phyloP scores from a whole-genome alignment of 2,329 filamentous ascomycete genomes.

The Colletotrichum tanaceti region DNA sequence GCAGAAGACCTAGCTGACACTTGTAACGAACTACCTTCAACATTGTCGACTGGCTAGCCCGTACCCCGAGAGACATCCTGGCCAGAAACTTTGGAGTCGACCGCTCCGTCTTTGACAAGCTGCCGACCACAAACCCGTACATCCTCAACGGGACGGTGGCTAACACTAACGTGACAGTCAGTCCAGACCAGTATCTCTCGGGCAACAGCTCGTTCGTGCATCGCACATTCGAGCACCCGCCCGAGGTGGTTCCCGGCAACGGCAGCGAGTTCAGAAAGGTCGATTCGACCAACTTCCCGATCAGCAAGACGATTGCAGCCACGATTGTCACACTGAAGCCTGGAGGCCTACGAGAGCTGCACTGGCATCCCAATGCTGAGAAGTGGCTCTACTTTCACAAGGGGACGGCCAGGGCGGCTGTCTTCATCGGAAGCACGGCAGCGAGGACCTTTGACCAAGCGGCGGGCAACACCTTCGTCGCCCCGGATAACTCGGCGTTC shows the following conservation, averaged over 20 bases:
- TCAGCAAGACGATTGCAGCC: slow-evolving; percentile 73
- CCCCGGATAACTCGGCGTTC: slow-evolving; percentile 72
- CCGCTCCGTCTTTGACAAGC: slow-evolving; percentile 67
- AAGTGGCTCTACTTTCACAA: slow-evolving; percentile 79
- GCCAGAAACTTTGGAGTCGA: slow-evolving; percentile 77
- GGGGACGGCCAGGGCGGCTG: slow-evolving; percentile 70
- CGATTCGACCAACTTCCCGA: slow-evolving; percentile 75
- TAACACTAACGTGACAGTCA: slow-evolving; percentile 57
- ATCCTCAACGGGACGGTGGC: slow-evolving; percentile 69
- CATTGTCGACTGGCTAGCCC: slow-evolving; percentile 76
- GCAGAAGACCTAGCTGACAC: background rate
- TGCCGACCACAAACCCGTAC: slow-evolving; percentile 70
- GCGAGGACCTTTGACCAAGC: slow-evolving; percentile 75
- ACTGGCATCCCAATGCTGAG: slow-evolving; percentile 78
- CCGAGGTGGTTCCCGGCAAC: slow-evolving; percentile 68
- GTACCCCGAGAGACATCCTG: slow-evolving; percentile 71
- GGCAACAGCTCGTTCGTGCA: slow-evolving; percentile 73
- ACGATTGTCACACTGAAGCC: slow-evolving; percentile 74
- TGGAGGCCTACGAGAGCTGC: slow-evolving; percentile 71
- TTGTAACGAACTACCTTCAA: slow-evolving; percentile 72
- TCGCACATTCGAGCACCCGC: slow-evolving; percentile 65
- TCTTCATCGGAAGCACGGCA: slow-evolving; percentile 71
- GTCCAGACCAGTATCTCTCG: slow-evolving; percentile 50
- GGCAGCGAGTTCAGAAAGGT: slow-evolving; percentile 73
- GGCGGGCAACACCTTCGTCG: slow-evolving; percentile 75